Base-by-base conservation (phyloP, 768 basidiomycete genomes). In the Leucocoprinus birnbaumii region DNA sequence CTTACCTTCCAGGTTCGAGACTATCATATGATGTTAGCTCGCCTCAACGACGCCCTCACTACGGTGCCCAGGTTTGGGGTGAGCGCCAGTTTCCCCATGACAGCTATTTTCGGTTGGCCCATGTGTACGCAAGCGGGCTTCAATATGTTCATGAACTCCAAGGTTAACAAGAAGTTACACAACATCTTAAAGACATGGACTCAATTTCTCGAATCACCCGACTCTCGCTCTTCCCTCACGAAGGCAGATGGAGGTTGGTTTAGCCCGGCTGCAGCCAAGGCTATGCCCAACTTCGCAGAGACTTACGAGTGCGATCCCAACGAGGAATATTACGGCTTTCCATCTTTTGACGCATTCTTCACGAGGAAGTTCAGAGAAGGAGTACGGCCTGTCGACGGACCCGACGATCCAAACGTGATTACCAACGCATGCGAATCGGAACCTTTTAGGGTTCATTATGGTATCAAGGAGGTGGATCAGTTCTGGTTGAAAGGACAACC, bases 401-500 rank as follows among this genome's bases (percentile, higher is more conserved):
- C 67, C 0, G 60, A 64, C n/a, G 54, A 67, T 41, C 25, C 65
- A 24, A 48, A 51, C n/a, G 58, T 82, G 58, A 68, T 86, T 59
- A 73, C 67, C 55, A 76, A 71, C 55, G 68, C 78, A 8, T 86
- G 84, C 70, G 84, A 87, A 63, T 80, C 79, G 14, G 72, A 66
- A 18, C 64, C 80, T 3, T 76, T 79, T 63, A 67, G 72, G 38
- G 70, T 80, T 40, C 66, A 65, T 2, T 25, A 40, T 34, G 56
- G 77, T 53, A 75, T 81, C 34, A 61, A 78, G 49, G 63, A 62
- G 2, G 63, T 62, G 4, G 80, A 83, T 51, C 59, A 63, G 27
- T 85, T 86, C 66, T 86, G 82, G 83, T 60, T 85, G 64, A 86
- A 87, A 62, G 80, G 74, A 0, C 70, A 84, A 61, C 76, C 78